Evolutionary conservation across 1,139 yeast genomes (phyloP).

Genomic region (Nakaseomyces uthaithaninus): DNA sequence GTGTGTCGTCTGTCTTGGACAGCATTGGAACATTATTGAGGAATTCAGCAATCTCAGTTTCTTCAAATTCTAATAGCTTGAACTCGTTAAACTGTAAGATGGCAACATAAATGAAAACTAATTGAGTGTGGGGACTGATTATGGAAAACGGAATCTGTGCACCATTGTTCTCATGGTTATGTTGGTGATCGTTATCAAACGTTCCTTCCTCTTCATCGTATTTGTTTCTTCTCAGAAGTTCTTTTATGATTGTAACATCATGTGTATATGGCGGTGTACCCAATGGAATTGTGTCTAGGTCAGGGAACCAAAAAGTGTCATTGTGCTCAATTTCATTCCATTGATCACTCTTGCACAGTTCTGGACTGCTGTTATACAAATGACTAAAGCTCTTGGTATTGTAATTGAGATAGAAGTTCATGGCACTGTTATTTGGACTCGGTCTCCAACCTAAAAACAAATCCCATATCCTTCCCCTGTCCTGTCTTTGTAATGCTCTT

Average conservation of each 20-base stretch:
- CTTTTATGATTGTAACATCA: slow-evolving; percentile 28
- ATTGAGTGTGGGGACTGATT: slow-evolving; percentile 70
- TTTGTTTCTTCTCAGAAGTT: slow-evolving; percentile 24
- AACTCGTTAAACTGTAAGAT: slow-evolving; percentile 73
- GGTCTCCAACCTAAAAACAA: slow-evolving; percentile 71
- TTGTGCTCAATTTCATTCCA: slow-evolving; percentile 16
- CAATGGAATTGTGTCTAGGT: slow-evolving; percentile 24
- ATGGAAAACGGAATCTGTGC: slow-evolving; percentile 49
- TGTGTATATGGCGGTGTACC: slow-evolving; percentile 23
- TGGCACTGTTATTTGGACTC: slow-evolving; percentile 26
- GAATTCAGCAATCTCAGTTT: slow-evolving; percentile 77
- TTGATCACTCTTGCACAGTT: slow-evolving; percentile 10
- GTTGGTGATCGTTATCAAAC: neutral
- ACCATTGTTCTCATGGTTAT: slow-evolving; percentile 12
- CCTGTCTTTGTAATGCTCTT: slow-evolving; percentile 72
- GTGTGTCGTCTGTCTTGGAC: slow-evolving; percentile 29
- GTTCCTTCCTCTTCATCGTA: slow-evolving; percentile 13
- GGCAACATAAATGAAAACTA: slow-evolving; percentile 69
- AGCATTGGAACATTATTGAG: slow-evolving; percentile 46
- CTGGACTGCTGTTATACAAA: slow-evolving; percentile 20
- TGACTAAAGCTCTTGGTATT: slow-evolving; percentile 30
- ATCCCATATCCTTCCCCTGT: slow-evolving; percentile 89
- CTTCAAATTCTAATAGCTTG: slow-evolving; percentile 76
- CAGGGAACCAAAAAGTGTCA: slow-evolving; percentile 34
- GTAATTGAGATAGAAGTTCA: slow-evolving; percentile 33